Evolutionary conservation across 371 early-diverging fungal species (phyloP).

Genomic region (Fennellomyces sp.): DNA sequence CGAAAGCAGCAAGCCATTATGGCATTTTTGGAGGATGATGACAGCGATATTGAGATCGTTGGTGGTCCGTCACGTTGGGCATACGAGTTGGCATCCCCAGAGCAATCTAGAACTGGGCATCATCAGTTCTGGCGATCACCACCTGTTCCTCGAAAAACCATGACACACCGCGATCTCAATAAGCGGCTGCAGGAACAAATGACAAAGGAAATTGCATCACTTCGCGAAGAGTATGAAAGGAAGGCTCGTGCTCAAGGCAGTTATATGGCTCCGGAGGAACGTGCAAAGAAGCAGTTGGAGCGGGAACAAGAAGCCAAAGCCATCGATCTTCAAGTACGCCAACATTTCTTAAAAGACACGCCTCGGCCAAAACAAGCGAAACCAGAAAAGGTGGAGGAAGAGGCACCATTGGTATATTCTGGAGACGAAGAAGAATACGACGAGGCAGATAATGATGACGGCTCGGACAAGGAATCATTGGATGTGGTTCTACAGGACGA

Average conservation of each 20-base stretch:
- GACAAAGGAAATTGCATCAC: conserved; percentile 27
- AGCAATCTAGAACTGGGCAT: neutral
- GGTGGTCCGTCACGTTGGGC: neutral
- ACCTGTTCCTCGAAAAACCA: conserved; percentile 3
- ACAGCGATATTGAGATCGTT: conserved; percentile 7
- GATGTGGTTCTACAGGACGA: neutral
- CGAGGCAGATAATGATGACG: conserved; percentile 13
- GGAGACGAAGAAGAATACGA: conserved; percentile 1
- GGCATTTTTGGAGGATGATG: conserved; percentile 6
- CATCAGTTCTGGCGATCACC: conserved; percentile 11
- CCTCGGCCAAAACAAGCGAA: neutral
- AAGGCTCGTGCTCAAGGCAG: conserved; percentile 34
- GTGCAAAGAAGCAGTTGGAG: conserved; percentile 31
- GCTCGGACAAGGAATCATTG: conserved; percentile 10
- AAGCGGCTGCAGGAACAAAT: conserved; percentile 25
- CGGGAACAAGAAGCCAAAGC: conserved; percentile 34
- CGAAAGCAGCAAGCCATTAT: neutral
- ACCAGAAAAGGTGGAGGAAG: conserved; percentile 2
- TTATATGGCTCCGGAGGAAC: conserved; percentile 38
- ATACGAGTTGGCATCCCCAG: conserved; percentile 10
- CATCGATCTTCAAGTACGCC: conserved; percentile 25
- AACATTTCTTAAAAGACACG: conserved; percentile 12
- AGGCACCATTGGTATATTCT: neutral
- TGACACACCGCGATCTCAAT: conserved; percentile 30
- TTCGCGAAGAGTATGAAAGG: conserved; percentile 36